Conservation (phyloP, 345 rosid genomes). For the Pistacia vera region DNA sequence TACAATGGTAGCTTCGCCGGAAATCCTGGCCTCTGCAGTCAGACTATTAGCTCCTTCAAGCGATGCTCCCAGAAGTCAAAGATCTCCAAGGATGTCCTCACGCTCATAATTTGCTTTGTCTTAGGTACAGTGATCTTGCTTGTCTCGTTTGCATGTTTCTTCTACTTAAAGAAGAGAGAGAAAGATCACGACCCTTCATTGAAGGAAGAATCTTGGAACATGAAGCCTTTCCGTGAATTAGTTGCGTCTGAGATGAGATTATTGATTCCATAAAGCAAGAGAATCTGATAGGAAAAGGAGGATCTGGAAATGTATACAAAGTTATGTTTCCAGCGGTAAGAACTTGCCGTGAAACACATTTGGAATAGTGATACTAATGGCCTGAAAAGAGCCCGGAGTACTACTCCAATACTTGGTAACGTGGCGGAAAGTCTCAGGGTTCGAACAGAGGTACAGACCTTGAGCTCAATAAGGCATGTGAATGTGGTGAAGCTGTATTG, state of each 20-base stretch:
- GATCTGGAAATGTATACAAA: constrained; percentile 84
- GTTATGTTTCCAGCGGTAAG: constrained; percentile 67
- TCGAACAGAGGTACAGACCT: constrained; percentile 78
- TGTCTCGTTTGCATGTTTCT: constrained; percentile 50
- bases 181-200: constrained; percentile 51
- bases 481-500: constrained; percentile 93
- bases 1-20: constrained; percentile 76
- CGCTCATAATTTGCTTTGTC: constrained; percentile 53
- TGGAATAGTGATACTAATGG: constrained; percentile 40
- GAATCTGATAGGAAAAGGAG: constrained; percentile 89
- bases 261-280: constrained; percentile 83
- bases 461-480: constrained; percentile 90
- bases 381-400: constrained; percentile 43
- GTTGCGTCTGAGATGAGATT: constrained; percentile 78
- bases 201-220: constrained; percentile 79
- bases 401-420: constrained; percentile 64
- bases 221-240: constrained; percentile 73
- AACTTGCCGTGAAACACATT: constrained; percentile 87
- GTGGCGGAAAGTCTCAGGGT: constrained; percentile 50
- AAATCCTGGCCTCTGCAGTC: constrained; percentile 74
- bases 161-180: constrained; percentile 54
- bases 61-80: constrained; percentile 50
- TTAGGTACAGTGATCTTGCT: constrained; percentile 51
- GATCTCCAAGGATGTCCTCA: constrained; percentile 42
- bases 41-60: constrained; percentile 50